These are phyloP conservation scores for Cutaneotrichosporon arboriforme DNA, from an alignment of 1,284 basidiomycete genomes.

Conservation along the genomic window DNA sequence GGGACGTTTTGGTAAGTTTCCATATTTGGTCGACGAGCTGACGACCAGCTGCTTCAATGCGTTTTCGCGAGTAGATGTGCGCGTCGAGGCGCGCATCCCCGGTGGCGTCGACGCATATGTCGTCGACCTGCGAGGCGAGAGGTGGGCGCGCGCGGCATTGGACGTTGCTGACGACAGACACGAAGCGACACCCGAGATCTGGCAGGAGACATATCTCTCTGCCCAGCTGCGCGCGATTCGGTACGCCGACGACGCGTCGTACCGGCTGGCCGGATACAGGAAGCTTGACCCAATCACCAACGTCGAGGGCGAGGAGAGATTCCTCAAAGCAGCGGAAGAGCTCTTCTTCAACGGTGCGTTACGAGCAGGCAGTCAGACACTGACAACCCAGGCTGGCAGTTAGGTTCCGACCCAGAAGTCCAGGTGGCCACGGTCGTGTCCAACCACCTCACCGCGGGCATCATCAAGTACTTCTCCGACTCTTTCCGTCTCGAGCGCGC, in stretches of 20 bases:
- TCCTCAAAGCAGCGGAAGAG: slow-evolving; percentile 83
- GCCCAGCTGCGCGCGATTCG: slow-evolving; percentile 84
- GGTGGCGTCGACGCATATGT: slow-evolving; percentile 94
- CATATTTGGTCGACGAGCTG: slow-evolving; percentile 31
- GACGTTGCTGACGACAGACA: slow-evolving; percentile 55
- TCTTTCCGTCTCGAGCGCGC: slow-evolving; percentile 80
- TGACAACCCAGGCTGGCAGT: slow-evolving; percentile 74
- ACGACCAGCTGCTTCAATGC: slow-evolving; percentile 87
- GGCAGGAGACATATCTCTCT: slow-evolving; percentile 96
- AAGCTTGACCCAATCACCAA: slow-evolving; percentile 92
- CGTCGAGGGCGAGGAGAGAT: slow-evolving; percentile 80
- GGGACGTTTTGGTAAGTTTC: slow-evolving; percentile 79
- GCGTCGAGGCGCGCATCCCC: slow-evolving; percentile 97
- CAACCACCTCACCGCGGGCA: slow-evolving; percentile 89
- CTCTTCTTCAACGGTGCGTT: slow-evolving; percentile 78
- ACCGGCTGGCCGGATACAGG: slow-evolving; percentile 86
- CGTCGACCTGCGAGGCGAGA: slow-evolving; percentile 87
- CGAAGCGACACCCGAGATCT: slow-evolving; percentile 84
- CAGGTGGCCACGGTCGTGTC: slow-evolving; percentile 97
- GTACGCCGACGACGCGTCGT: slow-evolving; percentile 91
- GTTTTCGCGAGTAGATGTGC: slow-evolving; percentile 91
- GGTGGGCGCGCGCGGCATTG: slow-evolving; percentile 55
- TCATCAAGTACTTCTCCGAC: slow-evolving; percentile 96
- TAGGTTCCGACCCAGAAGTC: slow-evolving; percentile 96
- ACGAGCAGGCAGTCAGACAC: neutral